phyloP scores from a whole-genome alignment of 805 yeast genomes.

The Ogataea degrootiae region DNA sequence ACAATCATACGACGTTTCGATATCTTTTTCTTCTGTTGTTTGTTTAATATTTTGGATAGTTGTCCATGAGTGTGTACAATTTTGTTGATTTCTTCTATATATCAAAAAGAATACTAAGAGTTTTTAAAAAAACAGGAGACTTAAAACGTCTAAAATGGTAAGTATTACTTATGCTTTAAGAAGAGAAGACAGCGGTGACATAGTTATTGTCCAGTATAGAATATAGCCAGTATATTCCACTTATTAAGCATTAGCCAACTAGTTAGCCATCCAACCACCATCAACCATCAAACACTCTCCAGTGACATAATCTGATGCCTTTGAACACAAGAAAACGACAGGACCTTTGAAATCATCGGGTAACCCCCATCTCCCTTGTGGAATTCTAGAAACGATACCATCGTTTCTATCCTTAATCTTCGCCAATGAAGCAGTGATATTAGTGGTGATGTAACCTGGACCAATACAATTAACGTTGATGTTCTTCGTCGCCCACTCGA shows the following conservation, averaged over 20 bases:
- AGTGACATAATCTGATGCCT: conserved; percentile 46
- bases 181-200: no score
- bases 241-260: no score
- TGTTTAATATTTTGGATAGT: no score
- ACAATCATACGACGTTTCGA: no score
- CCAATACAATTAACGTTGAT: conserved; percentile 45
- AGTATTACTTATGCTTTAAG: no score
- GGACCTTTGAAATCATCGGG: conserved; percentile 46
- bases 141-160: no score
- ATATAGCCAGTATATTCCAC: background rate
- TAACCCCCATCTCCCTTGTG: conserved; percentile 44
- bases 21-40: no score
- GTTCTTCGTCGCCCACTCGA: conserved; percentile 42
- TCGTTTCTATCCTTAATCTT: conserved; percentile 24
- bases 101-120: no score
- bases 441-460: conserved; percentile 47
- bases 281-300: conserved; percentile 51
- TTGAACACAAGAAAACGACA: conserved; percentile 40
- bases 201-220: background rate
- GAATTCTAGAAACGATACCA: conserved; percentile 35
- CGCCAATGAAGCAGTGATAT: conserved; percentile 34
- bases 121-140: no score
- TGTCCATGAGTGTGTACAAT: no score
- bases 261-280: conserved; percentile 47
- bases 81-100: no score